Conservation (phyloP, 768 basidiomycete genomes). For the Hebeloma cylindrosporum region DNA sequence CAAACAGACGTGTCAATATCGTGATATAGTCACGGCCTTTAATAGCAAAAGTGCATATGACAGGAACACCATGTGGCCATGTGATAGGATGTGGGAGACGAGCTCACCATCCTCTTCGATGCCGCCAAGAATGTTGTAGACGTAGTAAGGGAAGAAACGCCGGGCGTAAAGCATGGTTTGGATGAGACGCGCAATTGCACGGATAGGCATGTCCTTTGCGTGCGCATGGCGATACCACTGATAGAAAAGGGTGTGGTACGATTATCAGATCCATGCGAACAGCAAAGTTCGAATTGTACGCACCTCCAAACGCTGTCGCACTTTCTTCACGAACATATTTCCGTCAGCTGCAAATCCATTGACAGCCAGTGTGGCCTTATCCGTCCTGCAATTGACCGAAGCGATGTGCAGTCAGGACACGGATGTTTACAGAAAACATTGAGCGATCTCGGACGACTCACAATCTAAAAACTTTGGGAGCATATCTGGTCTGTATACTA, state of each 20-base stretch:
- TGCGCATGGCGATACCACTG: conserved; percentile 99
- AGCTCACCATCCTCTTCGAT: conserved; percentile 93
- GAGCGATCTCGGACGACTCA: conserved; percentile 39
- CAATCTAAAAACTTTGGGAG: conserved; percentile 93
- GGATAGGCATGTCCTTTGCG: conserved; percentile 95
- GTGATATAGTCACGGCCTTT: conserved; percentile 8
- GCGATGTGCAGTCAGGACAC: conserved; percentile 9
- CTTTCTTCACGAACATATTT: conserved; percentile 95
- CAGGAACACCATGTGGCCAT: conserved; percentile 8
- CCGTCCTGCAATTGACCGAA: conserved; percentile 57
- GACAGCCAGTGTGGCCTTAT: conserved; percentile 90
- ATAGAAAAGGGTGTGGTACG: conserved; percentile 4
- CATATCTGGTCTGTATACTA: conserved; percentile 96
- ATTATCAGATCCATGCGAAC: no score
- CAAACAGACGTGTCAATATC: conserved; percentile 17
- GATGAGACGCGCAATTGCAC: conserved; percentile 95
- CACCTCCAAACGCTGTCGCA: conserved; percentile 94
- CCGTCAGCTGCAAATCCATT: conserved; percentile 98
- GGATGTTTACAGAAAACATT: conserved; percentile 1
- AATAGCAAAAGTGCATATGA: conserved; percentile 16
- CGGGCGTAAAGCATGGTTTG: conserved; percentile 97
- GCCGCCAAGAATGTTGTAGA: conserved; percentile 94
- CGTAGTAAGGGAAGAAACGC: conserved; percentile 98
- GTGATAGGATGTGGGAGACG: conserved; percentile 7
- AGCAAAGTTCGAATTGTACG: conserved; percentile 24